phyloP scores from a whole-genome alignment of 1,139 yeast genomes.

The Geotrichum bryndzae region DNA sequence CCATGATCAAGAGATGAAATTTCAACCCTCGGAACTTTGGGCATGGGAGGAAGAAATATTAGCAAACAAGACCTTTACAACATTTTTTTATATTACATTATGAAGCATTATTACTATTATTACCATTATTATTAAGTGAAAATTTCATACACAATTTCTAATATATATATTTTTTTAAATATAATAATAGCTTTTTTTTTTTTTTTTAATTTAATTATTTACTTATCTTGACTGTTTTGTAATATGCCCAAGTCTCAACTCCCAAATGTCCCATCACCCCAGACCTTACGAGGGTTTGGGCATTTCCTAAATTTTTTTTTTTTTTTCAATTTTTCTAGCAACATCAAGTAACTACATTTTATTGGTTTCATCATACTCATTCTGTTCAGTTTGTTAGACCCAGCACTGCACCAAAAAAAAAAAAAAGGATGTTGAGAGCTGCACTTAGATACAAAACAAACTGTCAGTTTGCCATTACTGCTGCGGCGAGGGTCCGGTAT shows the following conservation, averaged over 20 bases:
- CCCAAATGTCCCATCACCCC: neutral
- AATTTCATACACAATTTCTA: too few relatives aligned
- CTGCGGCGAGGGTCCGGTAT: neutral
- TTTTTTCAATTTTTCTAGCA: neutral
- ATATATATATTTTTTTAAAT: neutral
- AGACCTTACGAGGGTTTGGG: neutral
- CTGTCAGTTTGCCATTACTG: neutral
- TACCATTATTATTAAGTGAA: too few relatives aligned
- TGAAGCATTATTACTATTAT: too few relatives aligned
- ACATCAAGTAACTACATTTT: neutral
- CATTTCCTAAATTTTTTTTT: neutral
- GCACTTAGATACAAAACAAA: neutral
- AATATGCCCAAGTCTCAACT: neutral
- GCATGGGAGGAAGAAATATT: too few relatives aligned
- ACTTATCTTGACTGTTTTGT: neutral
- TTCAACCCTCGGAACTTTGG: too few relatives aligned
- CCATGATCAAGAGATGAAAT: neutral
- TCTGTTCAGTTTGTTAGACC: neutral
- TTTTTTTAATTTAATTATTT: too few relatives aligned
- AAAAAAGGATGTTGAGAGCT: conserved; percentile 2
- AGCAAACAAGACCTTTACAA: too few relatives aligned
- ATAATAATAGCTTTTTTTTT: neutral
- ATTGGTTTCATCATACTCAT: neutral
- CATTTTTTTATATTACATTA: too few relatives aligned
- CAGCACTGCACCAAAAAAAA: neutral